A percentile compares a stretch with the other conserved stretches of the same genome.
These are phyloP conservation scores for Magnolia changhungtana DNA, from an alignment of 164 flowering plant species.

Conservation along the genomic window DNA sequence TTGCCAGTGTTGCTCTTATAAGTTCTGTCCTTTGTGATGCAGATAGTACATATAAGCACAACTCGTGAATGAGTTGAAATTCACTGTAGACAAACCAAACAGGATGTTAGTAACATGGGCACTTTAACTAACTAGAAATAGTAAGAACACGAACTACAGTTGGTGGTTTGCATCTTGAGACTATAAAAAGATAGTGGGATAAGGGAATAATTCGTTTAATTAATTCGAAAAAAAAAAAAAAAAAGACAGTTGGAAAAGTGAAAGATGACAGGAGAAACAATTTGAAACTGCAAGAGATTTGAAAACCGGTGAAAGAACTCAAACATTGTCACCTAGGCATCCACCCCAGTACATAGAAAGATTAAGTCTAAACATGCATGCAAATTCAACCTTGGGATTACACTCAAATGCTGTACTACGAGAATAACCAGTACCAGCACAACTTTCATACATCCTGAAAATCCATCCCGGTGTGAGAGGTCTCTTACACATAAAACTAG, in stretches of 20 bases:
- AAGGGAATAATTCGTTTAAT: not conserved
- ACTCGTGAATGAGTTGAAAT: constrained; percentile 96
- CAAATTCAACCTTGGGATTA: too few relatives aligned
- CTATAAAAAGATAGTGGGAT: not conserved
- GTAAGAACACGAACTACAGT: not conserved
- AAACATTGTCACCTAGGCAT: too few relatives aligned
- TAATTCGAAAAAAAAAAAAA: not conserved
- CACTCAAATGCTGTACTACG: too few relatives aligned
- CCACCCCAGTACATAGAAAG: too few relatives aligned
- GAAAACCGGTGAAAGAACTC: too few relatives aligned
- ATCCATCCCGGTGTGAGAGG: too few relatives aligned
- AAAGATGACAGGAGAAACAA: too few relatives aligned
- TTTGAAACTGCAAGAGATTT: too few relatives aligned
- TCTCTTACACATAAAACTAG: too few relatives aligned
- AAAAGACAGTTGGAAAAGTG: not conserved
- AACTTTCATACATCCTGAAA: too few relatives aligned
- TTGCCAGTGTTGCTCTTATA: constrained; percentile 86
- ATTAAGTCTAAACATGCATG: too few relatives aligned
- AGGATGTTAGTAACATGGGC: not conserved
- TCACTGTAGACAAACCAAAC: constrained; percentile 56
- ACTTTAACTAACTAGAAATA: not conserved
- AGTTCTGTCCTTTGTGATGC: constrained; percentile 95
- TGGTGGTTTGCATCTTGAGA: not conserved
- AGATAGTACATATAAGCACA: constrained; percentile 93
- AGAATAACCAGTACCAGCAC: too few relatives aligned